These are phyloP conservation scores for Xylariaceae sp. DNA, from an alignment of 2,329 filamentous ascomycete species.

Conservation along the genomic window DNA sequence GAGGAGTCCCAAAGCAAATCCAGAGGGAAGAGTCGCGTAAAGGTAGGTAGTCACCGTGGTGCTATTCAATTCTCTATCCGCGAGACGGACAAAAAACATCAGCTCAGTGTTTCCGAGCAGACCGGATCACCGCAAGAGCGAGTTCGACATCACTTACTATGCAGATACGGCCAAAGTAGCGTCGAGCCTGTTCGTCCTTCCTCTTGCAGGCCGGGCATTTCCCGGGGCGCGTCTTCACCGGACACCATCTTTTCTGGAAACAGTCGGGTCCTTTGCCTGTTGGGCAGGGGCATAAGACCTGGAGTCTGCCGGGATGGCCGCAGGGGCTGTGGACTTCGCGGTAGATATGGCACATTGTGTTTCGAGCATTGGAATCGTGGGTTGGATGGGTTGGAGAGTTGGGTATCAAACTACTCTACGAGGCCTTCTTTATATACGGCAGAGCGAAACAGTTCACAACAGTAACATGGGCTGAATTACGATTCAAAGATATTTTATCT, in stretches of 20 bases:
- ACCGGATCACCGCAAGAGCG: not conserved
- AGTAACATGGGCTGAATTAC: too few species aligned
- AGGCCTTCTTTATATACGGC: too few species aligned
- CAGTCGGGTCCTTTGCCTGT: constrained; percentile 1
- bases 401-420: too few species aligned
- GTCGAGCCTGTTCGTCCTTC: not conserved
- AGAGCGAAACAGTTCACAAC: too few species aligned
- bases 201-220: constrained; percentile 10
- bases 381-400: too few species aligned
- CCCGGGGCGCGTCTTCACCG: not conserved
- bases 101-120: not conserved
- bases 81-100: not conserved
- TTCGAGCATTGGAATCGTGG: constrained; percentile 5
- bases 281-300: not conserved
- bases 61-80: too few species aligned
- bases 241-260: not conserved
- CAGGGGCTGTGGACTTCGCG: constrained; percentile 2
- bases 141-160: not conserved
- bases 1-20: too few species aligned
- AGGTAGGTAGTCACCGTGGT: too few species aligned
- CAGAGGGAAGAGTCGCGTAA: too few species aligned
- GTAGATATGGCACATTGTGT: constrained; percentile 17
- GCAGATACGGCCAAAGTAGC: not conserved
- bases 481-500: too few species aligned
- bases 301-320: constrained; percentile 5